phyloP scores from a whole-genome alignment of 306 rosid species.

The Ormosia semicastrata region DNA sequence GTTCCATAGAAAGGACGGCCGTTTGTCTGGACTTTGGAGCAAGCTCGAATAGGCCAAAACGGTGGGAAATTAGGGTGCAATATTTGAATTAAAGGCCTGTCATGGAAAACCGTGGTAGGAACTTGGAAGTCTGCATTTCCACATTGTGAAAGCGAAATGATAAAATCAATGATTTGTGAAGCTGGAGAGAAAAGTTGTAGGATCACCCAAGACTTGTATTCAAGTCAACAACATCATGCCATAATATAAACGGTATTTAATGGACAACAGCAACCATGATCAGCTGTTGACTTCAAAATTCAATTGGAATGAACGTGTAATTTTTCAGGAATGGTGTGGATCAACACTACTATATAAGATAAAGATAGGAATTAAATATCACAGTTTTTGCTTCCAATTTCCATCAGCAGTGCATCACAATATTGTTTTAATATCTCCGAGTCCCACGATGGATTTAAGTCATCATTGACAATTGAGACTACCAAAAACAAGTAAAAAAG shows the following conservation, averaged over 20 bases:
- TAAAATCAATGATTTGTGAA: conserved; percentile 9
- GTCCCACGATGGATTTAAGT: background rate
- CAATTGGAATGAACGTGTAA: background rate
- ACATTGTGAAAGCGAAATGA: conserved; percentile 25
- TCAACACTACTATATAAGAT: background rate
- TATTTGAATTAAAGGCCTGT: background rate
- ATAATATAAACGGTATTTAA: background rate
- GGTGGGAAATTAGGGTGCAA: background rate
- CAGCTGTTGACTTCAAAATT: background rate
- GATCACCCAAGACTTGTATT: background rate
- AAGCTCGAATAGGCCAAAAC: background rate
- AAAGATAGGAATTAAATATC: background rate
- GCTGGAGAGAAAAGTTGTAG: background rate
- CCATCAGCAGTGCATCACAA: background rate
- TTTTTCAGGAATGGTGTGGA: background rate
- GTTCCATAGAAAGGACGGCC: background rate
- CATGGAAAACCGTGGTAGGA: background rate
- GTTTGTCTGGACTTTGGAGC: background rate
- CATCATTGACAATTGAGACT: background rate
- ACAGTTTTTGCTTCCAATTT: background rate
- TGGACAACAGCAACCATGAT: background rate
- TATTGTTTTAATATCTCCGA: background rate
- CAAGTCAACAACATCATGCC: conserved; percentile 38
- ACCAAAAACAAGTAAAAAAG: background rate
- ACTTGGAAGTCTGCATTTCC: conserved; percentile 18